Evolutionary conservation across 176 grass and related monocot species (phyloP).

Genomic region (Urochloa ruziziensis): DNA sequence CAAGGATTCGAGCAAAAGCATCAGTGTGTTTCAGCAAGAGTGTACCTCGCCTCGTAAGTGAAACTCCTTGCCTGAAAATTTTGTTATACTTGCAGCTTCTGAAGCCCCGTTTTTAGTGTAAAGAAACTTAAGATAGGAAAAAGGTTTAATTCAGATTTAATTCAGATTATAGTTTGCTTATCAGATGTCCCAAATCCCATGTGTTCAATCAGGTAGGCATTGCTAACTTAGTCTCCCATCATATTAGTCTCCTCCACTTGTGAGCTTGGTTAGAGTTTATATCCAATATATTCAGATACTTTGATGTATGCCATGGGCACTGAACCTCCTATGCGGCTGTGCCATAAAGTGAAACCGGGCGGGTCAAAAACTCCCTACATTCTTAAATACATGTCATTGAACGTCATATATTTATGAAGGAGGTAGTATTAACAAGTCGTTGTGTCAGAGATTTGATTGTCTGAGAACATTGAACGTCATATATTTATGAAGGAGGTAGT

Average conservation of each 20-base stretch:
- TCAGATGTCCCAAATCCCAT: neutral
- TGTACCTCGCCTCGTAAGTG: slow-evolving; percentile 83
- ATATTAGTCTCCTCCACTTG: neutral
- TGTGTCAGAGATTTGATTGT: neutral
- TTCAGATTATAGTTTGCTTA: neutral
- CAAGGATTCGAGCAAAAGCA: slow-evolving; percentile 92
- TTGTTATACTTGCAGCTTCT: neutral
- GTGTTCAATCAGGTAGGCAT: neutral
- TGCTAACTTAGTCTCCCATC: neutral
- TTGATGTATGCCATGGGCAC: neutral
- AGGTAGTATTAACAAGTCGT: neutral
- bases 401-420: neutral
- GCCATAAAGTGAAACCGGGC: too few relatives aligned
- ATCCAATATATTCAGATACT: neutral
- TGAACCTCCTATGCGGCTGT: too few relatives aligned
- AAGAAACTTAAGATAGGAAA: neutral
- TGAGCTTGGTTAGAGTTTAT: neutral
- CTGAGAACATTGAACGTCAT: neutral
- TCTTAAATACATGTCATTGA: too few relatives aligned
- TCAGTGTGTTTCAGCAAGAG: slow-evolving; percentile 87
- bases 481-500: neutral
- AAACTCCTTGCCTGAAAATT: neutral
- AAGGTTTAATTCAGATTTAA: neutral
- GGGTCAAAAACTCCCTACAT: too few relatives aligned
- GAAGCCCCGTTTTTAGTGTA: neutral